These are phyloP conservation scores for Chytridium lagenaria DNA, from an alignment of 371 early-diverging fungal genomes.

Conservation along the genomic window DNA sequence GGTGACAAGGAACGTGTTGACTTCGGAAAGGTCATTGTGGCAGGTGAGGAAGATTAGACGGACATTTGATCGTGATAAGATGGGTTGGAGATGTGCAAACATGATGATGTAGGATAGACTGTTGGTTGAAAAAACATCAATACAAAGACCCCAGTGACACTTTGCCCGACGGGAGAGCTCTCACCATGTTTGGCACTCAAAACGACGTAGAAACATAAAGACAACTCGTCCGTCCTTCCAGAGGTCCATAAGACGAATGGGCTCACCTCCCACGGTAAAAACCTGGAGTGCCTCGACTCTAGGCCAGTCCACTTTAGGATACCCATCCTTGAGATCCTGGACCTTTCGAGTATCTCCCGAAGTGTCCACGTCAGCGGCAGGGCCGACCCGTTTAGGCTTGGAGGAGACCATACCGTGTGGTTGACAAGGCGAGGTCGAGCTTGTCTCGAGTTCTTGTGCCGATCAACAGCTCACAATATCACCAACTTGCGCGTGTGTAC, in stretches of 20 bases:
- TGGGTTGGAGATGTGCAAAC: constrained; percentile 20
- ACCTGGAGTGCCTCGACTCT: background rate
- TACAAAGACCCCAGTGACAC: too few species aligned
- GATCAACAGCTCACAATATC: too few species aligned
- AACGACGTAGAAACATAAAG: constrained; percentile 20
- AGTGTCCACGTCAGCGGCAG: background rate
- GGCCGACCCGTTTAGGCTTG: too few species aligned
- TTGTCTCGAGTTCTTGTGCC: too few species aligned
- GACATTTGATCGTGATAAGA: background rate
- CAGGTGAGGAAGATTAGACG: constrained; percentile 23
- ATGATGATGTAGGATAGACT: constrained; percentile 23
- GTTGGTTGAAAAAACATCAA: too few species aligned
- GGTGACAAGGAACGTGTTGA: background rate
- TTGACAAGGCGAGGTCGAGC: too few species aligned
- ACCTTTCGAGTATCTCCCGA: background rate
- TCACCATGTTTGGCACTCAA: constrained; percentile 24
- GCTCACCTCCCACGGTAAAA: constrained; percentile 5
- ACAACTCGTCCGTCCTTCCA: background rate
- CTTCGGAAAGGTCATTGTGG: constrained; percentile 19
- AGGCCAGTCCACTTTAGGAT: background rate
- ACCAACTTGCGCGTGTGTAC: too few species aligned
- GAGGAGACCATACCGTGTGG: too few species aligned
- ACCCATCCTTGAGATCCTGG: constrained; percentile 9
- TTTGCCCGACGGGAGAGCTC: too few species aligned
- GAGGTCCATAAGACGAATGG: background rate